phyloP scores from a whole-genome alignment of 176 grass and related monocot species.

The sorghum (Sorghum bicolor) region Sorghum_bicolor_NCBIv3 NC_012870.2:68334001-68334500 shows the following conservation, averaged over 20 bases:
- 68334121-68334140: background rate
- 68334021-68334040: conserved; percentile 71
- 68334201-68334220: background rate
- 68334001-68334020: conserved; percentile 82
- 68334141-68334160: background rate
- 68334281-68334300: background rate
- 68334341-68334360: background rate
- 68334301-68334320: background rate
- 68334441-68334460: conserved; percentile 1
- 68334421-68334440: background rate
- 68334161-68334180: background rate
- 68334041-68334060: conserved; percentile 65
- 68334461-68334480: background rate
- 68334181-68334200: background rate
- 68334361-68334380: conserved; percentile 14
- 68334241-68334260: background rate
- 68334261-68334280: background rate
- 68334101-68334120: background rate
- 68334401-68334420: background rate
- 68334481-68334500: background rate
- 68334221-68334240: background rate
- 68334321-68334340: background rate
- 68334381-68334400: background rate
- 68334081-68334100: conserved; percentile 6
- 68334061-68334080: conserved; percentile 22